A percentile compares a stretch with the other conserved stretches of the same genome.
Conservation (phyloP, 257 asterid genomes). For the Mitragyna speciosa region DNA sequence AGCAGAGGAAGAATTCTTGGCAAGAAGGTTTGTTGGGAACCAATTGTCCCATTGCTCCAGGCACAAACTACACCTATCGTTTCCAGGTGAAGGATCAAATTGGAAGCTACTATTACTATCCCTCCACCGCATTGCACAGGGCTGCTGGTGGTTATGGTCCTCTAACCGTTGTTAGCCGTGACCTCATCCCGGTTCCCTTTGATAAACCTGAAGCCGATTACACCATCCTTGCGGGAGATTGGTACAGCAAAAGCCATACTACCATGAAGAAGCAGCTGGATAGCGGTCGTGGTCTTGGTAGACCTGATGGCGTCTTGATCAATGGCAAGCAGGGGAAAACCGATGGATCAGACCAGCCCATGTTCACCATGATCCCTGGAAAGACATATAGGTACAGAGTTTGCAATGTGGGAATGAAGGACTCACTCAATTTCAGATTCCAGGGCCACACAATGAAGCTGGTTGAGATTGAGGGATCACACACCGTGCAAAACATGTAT, state of each 20-base stretch:
- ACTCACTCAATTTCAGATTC: conserved; percentile 49
- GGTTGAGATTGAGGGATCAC: conserved; percentile 66
- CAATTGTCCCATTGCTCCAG: conserved; percentile 58
- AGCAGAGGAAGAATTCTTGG: conserved; percentile 78
- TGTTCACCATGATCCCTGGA: conserved; percentile 45
- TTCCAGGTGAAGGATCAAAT: conserved; percentile 80
- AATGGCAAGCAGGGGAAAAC: conserved; percentile 47
- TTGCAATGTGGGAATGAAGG: conserved; percentile 60
- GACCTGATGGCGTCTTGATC: conserved; percentile 50
- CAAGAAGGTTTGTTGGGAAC: conserved; percentile 59
- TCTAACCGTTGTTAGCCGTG: conserved; percentile 47
- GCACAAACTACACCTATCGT: conserved; percentile 44
- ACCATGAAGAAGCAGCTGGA: conserved; percentile 40
- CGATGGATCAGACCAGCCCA: conserved; percentile 36
- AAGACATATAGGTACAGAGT: conserved; percentile 54
- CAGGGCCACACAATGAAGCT: conserved; percentile 58
- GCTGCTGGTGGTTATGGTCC: conserved; percentile 65
- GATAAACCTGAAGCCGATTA: conserved; percentile 44
- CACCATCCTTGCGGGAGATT: conserved; percentile 51
- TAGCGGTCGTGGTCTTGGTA: conserved; percentile 36
- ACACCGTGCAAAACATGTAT: conserved; percentile 49
- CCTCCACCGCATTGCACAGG: conserved; percentile 52
- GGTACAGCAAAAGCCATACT: conserved; percentile 54
- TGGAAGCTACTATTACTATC: conserved; percentile 56
- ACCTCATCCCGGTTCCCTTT: conserved; percentile 59